Evolutionary conservation across 2,329 filamentous ascomycete genomes (phyloP), one percentile per base, ranked within the genome.

Genomic region (Passalora sequoiae): DNA sequence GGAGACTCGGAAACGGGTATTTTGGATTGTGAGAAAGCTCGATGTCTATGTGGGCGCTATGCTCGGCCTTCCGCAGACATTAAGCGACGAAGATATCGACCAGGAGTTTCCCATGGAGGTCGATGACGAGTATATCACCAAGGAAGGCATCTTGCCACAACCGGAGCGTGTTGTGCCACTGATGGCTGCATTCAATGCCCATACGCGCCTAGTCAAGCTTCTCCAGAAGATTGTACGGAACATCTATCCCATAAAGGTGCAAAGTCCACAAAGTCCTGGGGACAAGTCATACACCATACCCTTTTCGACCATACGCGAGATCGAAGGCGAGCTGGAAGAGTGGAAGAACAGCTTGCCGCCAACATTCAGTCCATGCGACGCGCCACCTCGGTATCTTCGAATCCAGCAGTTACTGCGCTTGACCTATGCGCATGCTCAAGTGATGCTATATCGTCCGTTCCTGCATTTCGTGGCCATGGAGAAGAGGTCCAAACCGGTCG

Each of bases 51-150:
- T 74, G 15, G 70, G 71, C 9, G 71, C 71, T 6, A 68, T 74
- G 64, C 62, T 74, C 9, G 72, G 72, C 6, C 56, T 75, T 28
- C 72, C 72, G 6, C 66, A 68, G 28, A 73, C 70, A 7, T 47
- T 75, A 17, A 68, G 67, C 40, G 70, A 72, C 28, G 71, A 74
- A 13, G 71, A 75, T 58, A 80, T 96, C 29, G 81, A 89, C 55
- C 81, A 86, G 35, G 92, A 97, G 61, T 94, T 89, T 63, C 92
- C 92, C 0, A 81, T 81, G 21, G 89, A 96, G 65, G 85, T 87
- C 13, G 92, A 97, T 46, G 72, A 75, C 43, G 71, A 74, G 43
- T 73, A 68, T 53, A 71, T 75, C 40, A 74, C 71, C 4, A 66
- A 69, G 45, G 66, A 66, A 17, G 69, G 68, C 30, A 71, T 69